Percentiles rank a stretch among this genome's conserved stretches.
These are phyloP conservation scores for Saccharomyces jurei DNA, from an alignment of 805 yeast genomes.

Conservation along the genomic window DNA sequence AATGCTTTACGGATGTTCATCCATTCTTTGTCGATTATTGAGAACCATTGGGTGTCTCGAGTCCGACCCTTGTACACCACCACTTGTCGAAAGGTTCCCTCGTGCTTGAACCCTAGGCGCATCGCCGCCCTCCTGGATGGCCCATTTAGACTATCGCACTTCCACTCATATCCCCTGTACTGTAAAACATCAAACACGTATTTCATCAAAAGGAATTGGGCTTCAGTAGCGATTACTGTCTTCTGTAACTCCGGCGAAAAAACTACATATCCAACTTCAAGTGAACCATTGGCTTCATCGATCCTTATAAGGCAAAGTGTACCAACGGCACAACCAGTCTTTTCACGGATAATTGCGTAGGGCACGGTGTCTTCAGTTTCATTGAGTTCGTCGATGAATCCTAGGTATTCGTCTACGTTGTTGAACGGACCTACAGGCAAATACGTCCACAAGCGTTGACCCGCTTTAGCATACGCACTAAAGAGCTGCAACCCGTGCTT, in stretches of 20 bases:
- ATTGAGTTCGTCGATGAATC: not conserved
- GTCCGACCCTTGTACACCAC: conserved; percentile 23
- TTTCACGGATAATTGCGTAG: conserved; percentile 19
- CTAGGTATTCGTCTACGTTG: conserved; percentile 1
- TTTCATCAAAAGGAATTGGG: conserved; percentile 23
- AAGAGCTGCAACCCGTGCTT: conserved; percentile 10
- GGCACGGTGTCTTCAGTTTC: conserved; percentile 3
- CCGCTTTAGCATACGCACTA: conserved; percentile 6
- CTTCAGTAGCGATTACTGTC: conserved; percentile 29
- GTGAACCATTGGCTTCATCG: conserved; percentile 21
- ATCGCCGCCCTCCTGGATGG: conserved; percentile 28
- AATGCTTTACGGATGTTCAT: conserved; percentile 15
- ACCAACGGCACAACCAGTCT: conserved; percentile 22
- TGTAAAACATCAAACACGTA: conserved; percentile 25
- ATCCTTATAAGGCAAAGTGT: conserved; percentile 19
- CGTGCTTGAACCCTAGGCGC: conserved; percentile 28
- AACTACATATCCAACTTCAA: conserved; percentile 27
- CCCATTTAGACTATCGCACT: conserved; percentile 26
- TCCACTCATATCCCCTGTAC: conserved; percentile 32
- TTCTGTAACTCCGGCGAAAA: conserved; percentile 14
- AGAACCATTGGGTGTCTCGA: conserved; percentile 29
- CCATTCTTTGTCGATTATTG: conserved; percentile 29
- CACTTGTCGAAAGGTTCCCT: conserved; percentile 28
- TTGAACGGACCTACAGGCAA: conserved; percentile 13
- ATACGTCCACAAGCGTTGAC: conserved; percentile 14